Conservation (phyloP, 495 filamentous ascomycete genomes). For the Aspergillus steynii region DNA sequence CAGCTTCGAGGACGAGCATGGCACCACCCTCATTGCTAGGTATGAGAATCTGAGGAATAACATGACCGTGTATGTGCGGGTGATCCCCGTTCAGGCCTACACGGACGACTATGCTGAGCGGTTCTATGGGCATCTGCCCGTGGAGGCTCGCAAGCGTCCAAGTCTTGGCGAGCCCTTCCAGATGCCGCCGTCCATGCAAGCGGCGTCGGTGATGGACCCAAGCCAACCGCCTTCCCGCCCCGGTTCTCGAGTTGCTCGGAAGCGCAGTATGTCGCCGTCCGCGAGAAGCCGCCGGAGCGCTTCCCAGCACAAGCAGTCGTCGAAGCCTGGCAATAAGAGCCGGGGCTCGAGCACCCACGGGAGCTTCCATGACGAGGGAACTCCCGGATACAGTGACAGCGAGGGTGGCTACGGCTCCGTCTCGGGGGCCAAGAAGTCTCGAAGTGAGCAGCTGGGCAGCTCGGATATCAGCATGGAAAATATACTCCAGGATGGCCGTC, state of each 20-base stretch:
- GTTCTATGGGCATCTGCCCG: constrained; percentile 39
- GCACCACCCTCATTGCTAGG: constrained; percentile 85
- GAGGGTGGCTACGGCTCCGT: constrained; percentile 74
- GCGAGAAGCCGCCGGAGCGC: constrained; percentile 74
- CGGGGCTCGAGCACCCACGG: constrained; percentile 67
- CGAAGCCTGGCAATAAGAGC: constrained; percentile 66
- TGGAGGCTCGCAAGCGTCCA: constrained; percentile 47
- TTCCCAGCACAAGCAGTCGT: constrained; percentile 71
- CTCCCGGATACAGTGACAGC: constrained; percentile 75
- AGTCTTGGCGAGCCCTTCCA: constrained; percentile 58
- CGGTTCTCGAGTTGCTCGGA: constrained; percentile 63
- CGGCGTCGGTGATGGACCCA: constrained; percentile 50
- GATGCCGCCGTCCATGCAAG: constrained; percentile 52
- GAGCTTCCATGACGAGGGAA: constrained; percentile 61
- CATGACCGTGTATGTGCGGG: constrained; percentile 87
- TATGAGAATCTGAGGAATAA: constrained; percentile 92
- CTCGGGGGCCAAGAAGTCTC: constrained; percentile 67
- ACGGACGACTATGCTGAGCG: constrained; percentile 37
- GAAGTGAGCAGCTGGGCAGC: constrained; percentile 80
- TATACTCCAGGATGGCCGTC: constrained; percentile 92
- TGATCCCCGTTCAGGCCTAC: constrained; percentile 62
- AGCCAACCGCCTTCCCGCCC: constrained; percentile 64
- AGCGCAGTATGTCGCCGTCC: constrained; percentile 83
- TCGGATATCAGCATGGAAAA: constrained; percentile 97
- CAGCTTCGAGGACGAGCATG: constrained; percentile 86